Evolutionary conservation across 1,284 basidiomycete species (phyloP), one percentile per base, ranked within the genome.

Genomic region (Melampsora occidentalis): DNA sequence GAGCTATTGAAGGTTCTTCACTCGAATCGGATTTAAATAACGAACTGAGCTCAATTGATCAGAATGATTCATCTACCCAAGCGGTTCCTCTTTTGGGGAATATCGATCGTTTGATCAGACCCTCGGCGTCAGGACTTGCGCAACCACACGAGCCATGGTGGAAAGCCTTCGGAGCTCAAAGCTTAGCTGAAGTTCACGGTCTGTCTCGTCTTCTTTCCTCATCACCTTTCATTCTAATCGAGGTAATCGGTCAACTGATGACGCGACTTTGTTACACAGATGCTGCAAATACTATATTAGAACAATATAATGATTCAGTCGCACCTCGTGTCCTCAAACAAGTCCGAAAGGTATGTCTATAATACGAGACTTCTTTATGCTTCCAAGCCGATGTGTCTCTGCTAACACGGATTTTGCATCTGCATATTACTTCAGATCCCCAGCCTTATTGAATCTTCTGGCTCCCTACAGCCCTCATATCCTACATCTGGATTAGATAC

Each of bases 271-370:
- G 28, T 31, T 20, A 35, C 53, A 28, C 51, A 75, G 71, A 59
- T n/a, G 64, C 63, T 10, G 71, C 64, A 16, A 75, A 75, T 28
- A 31, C 57, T 2, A 75, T 75, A 63, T 39, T 75, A 9, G 71
- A 75, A 53, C 64, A 67, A 61, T 75, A 75, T n/a, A n/a, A 25
- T 61, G 28, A 31, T 5, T 75, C 71, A 9, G 33, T 61, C n/a
- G 53, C 49, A 28, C 25, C 53, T 28, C 66, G 33, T 53, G 57
- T 75, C 53, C 71, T 63, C 35, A 31, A 75, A 20, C 64, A 66
- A 33, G 71, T 64, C 14, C 25, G 25, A 22, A 75, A 75, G 33
- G 71, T 75, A 46, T 9, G 59, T 57, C 22, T 42, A 42, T 12
- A 7, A 10, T 42, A 2, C 9, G 5, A 42, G 2, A 42, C 42